Base-by-base conservation (phyloP, 208 protist species). In the Leishmania lainsoni region DNA sequence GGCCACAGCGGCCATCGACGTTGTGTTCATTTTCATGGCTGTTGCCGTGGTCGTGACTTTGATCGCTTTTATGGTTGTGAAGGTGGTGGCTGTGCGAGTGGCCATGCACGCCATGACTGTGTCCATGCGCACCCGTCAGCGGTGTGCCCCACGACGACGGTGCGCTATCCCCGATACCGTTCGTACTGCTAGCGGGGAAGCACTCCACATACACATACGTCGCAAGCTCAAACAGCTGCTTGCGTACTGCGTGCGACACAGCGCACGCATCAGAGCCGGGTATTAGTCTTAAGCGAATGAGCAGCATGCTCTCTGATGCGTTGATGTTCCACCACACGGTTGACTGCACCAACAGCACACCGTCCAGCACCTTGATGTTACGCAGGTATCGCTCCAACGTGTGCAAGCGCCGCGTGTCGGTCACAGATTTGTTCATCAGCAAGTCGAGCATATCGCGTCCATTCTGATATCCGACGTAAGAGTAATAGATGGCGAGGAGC, bases 141-240 rank as follows among this genome's bases (percentile, higher is more conserved):
- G 66, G 8, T 0, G 48, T 16, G 26, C 49, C 58, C 83, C 65
- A 80, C 35, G 68, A 61, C 20, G 81, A 6, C 45, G 42, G 78
- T 1, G 71, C 71, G 26, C 63, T 42, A 3, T 82, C 73, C 12
- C 78, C 65, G 16, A 86, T 16, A 22, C 59, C 66, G 45, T 81
- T 72, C 2, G 69, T 32, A n/a, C 75, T 77, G n/a, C 75, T 79
- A 12, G 80, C 68, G 0, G 75, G 54, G 71, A 89, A 87, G 81
- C 85, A 93, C 81, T 96, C 90, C 61, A 96, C 91, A 76, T 93
- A 92, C 26, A 91, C 87, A 61, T 89, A 80, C 17, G 72, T 87
- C 29, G 86, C 87, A 22, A 94, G 75, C 6, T 82, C 71, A 48
- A 84, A n/a, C 20, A 94, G 74, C 29, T 85, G 77, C 26, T 80